Evolutionary conservation across 2,329 filamentous ascomycete species (phyloP), one percentile per base, ranked within the genome.

Genomic region (Colletotrichum cereale): DNA sequence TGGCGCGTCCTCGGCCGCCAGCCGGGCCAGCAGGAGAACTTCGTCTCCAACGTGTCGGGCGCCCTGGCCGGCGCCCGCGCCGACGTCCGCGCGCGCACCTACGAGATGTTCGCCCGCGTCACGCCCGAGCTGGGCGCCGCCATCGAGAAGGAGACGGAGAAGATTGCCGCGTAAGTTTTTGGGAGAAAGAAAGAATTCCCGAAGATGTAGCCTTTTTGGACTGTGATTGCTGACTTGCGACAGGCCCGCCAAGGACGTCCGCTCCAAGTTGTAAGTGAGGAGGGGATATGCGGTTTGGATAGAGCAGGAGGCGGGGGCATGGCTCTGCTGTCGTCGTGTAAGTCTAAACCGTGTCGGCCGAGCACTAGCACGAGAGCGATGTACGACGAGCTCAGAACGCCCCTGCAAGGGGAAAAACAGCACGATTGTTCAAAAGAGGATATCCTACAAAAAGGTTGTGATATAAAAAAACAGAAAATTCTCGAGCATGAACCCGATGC

Each of bases 81-180:
- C 70, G 86, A 86, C 74, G 87, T 89, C 47, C 84, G 90, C 47
- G 83, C 86, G 75, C 83, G 86, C 52, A 89, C 88, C 21, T 91
- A 90, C 76, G 86, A 83, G 62, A 90, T 91, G 88, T 92, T 91
- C 79, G 77, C 78, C 50, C 84, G 82, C 55, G 87, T 91, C n/a
- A 85, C 90, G 74, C 73, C 80, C 12, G 83, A 84, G 21, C 83
- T 91, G 3, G 89, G 89, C 34, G 78, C 78, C 44, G 82, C 85
- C 16, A 87, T 91, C 75, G 81, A 84, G 77, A 81, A 84, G 73
- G 83, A 83, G 63, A 90, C 88, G 0, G 89, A 90, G 79, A 81
- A 83, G 77, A 78, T 79, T 64, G 82, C 73, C 34, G 74, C 74
- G 62, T 79, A 72, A 48, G 69, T 73, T n/a, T 47, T 24, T n/a